Percentiles rank a stretch among this genome's conserved stretches.
phyloP scores from a whole-genome alignment of 148 eudicot species.

The Rhododendron griersonianum region DNA sequence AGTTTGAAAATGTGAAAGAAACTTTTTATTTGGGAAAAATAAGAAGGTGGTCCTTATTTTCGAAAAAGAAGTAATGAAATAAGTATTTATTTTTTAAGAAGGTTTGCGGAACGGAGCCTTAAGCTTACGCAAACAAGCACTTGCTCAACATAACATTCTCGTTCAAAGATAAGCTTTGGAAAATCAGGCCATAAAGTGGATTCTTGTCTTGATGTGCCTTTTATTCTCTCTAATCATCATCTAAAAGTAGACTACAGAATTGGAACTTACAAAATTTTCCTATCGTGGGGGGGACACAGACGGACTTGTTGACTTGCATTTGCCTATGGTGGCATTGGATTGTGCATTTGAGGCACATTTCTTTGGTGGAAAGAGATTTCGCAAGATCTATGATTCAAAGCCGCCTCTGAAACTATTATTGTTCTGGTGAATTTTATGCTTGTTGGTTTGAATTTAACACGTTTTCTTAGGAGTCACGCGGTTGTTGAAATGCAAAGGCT shows the following conservation, averaged over 20 bases:
- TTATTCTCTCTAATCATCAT: neutral
- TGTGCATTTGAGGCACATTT: neutral
- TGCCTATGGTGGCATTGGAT: neutral
- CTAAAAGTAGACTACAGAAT: neutral
- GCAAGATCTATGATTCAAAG: neutral
- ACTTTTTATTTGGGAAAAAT: no score
- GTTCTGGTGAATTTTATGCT: neutral
- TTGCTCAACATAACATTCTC: neutral
- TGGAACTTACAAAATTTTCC: neutral
- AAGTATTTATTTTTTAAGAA: no score
- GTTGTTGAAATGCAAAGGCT: neutral
- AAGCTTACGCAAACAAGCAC: neutral
- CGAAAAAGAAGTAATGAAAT: no score
- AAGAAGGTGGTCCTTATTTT: no score
- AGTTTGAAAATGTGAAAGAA: no score
- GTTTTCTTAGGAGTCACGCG: neutral
- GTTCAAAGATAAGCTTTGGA: neutral
- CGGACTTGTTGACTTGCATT: neutral
- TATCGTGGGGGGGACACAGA: neutral
- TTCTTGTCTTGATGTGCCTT: conserved; percentile 6
- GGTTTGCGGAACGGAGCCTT: no score
- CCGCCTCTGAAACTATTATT: neutral
- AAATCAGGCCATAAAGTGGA: neutral
- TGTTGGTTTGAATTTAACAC: neutral
- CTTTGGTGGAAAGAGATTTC: neutral